Conservation (phyloP, 2,329 filamentous ascomycete genomes). For the Hypoxylon sp. region DNA sequence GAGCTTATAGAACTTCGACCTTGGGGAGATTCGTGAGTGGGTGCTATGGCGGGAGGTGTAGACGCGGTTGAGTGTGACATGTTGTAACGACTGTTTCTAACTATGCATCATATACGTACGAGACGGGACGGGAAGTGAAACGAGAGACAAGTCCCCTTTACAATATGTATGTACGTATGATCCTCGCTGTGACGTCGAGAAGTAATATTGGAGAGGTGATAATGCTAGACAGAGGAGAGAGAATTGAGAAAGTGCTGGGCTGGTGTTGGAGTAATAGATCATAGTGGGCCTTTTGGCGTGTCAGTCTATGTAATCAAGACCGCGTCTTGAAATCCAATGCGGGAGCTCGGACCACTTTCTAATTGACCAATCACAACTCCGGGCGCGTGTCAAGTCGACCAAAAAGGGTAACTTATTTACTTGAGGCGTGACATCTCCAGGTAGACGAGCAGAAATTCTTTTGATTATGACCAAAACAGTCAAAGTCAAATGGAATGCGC, state of each 20-base stretch:
- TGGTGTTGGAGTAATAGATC: constrained; percentile 42
- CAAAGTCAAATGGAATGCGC: constrained; percentile 30
- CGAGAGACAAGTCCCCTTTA: constrained; percentile 42
- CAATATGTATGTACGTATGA: constrained; percentile 5
- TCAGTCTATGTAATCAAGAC: constrained; percentile 49
- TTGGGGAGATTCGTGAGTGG: constrained; percentile 47
- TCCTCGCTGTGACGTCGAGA: constrained; percentile 42
- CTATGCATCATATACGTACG: constrained; percentile 47
- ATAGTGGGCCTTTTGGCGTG: constrained; percentile 50
- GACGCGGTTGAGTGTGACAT: constrained; percentile 52
- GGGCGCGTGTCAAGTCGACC: constrained; percentile 42
- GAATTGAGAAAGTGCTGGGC: constrained; percentile 29
- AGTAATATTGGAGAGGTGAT: constrained; percentile 10
- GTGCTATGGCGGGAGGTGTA: constrained; percentile 45
- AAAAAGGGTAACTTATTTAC: constrained; percentile 55
- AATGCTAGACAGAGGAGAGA: constrained; percentile 14
- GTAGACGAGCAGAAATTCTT: constrained; percentile 44
- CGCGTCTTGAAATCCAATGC: constrained; percentile 45
- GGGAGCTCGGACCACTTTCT: constrained; percentile 34
- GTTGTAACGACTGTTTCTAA: constrained; percentile 39
- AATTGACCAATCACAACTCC: constrained; percentile 49
- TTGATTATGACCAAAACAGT: constrained; percentile 40
- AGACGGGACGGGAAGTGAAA: constrained; percentile 39
- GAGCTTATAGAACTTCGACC: constrained; percentile 47
- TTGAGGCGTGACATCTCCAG: constrained; percentile 50